phyloP scores from a whole-genome alignment of 1,284 basidiomycete genomes.

The Butyriboletus appendiculatus region DNA sequence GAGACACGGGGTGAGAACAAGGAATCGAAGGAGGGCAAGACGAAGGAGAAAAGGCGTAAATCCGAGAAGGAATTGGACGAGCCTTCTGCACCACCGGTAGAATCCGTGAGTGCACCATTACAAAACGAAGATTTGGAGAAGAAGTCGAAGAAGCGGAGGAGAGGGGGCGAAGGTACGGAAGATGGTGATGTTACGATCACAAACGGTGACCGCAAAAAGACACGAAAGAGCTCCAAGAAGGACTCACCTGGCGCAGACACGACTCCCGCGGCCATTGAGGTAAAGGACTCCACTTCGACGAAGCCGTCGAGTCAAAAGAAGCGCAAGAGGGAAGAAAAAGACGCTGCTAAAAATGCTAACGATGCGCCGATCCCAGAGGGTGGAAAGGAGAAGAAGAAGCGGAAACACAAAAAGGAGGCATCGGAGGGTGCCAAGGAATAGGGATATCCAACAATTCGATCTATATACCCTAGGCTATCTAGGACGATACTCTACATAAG shows the following conservation, averaged over 20 bases:
- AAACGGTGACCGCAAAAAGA: conserved; percentile 30
- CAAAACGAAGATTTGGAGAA: conserved; percentile 7
- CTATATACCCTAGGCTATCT: conserved; percentile 3
- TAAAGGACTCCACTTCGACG: not conserved
- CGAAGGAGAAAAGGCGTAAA: conserved; percentile 12
- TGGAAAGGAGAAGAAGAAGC: conserved; percentile 31
- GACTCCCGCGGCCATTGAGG: not conserved
- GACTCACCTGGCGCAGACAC: not conserved
- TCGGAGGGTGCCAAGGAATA: conserved; percentile 5
- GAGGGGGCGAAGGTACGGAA: conserved; percentile 8
- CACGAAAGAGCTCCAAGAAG: conserved; percentile 27
- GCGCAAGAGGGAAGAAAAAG: conserved; percentile 20
- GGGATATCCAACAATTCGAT: not conserved
- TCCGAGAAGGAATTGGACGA: conserved; percentile 3
- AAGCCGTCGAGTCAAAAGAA: conserved; percentile 15
- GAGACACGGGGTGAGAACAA: not conserved
- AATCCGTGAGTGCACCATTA: not conserved
- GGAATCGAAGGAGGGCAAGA: conserved; percentile 6
- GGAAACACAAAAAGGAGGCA: conserved; percentile 14
- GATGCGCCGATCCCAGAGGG: conserved; percentile 15
- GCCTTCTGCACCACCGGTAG: not conserved
- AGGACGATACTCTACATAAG: not conserved
- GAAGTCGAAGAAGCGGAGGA: conserved; percentile 28
- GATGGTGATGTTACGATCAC: conserved; percentile 4
- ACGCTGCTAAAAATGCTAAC: not conserved